Evolutionary conservation across 139 green algal genomes (phyloP), one percentile per base, ranked within the genome.

Genomic region (Chlamydomonas incerta): DNA sequence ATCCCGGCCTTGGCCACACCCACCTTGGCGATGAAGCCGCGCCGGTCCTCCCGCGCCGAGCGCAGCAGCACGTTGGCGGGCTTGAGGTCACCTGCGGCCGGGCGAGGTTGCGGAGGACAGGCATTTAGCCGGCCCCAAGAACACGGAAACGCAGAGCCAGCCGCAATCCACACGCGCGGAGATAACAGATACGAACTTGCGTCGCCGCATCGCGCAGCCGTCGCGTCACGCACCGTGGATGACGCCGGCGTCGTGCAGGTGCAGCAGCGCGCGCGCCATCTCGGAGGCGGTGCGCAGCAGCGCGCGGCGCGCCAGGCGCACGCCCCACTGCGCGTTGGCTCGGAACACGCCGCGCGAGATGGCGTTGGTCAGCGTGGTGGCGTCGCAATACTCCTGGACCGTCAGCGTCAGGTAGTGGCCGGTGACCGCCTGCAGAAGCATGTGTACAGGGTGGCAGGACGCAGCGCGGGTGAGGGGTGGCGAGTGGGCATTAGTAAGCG

Each of bases 21-120:
- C 37, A 83, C 77, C 63, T 83, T 83, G 63, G 31, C 37, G 3
- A 20, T 50, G 63, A 83, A 83, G 15, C 77, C 77, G 9, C 77
- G 63, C 63, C 77, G 77, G 77, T 83, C 77, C 9, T 74, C 41
- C 18, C 47, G n/a, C 14, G 41, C 34, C 63, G 29, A 34, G 18
- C 20, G 34, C 20, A 83, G 65, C 10, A 83, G 63, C 37, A 83
- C n/a, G 63, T 83, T 83, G 60, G 77, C 77, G 29, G 77, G 77
- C 77, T 83, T 50, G 10, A 55, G 52, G 73, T 50, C 41, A 8
- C 41, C 41, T 50, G 41, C 41, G 41, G 8, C 6, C 6, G n/a
- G n/a, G n/a, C n/a, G n/a, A n/a, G n/a, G n/a, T n/a, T n/a, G n/a
- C n/a, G n/a, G n/a, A n/a, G n/a, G n/a, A n/a, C n/a, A n/a, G n/a